A percentile compares a stretch with the other conserved stretches of the same genome.
phyloP scores from a whole-genome alignment of 1,284 basidiomycete genomes.

The Waitea zeae region DNA sequence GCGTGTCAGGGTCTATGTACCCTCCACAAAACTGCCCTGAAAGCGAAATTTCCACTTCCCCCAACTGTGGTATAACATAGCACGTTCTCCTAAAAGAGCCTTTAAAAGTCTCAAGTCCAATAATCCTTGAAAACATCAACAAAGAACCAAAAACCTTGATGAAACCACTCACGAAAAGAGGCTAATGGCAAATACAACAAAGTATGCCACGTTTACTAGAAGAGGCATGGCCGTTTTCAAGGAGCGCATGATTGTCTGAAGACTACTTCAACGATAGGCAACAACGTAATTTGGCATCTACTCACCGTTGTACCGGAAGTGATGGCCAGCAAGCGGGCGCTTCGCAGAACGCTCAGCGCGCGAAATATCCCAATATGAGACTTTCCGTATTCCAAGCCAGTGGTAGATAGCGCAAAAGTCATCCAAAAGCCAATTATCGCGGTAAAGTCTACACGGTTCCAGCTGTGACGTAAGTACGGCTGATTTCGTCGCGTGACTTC shows the following conservation, averaged over 20 bases:
- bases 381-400: constrained; percentile 44
- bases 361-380: constrained; percentile 80
- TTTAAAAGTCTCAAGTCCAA: constrained; percentile 82
- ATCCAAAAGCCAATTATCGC: constrained; percentile 78
- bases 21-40: constrained; percentile 60
- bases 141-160: constrained; percentile 3
- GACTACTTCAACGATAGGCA: neutral
- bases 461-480: constrained; percentile 86
- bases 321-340: constrained; percentile 70
- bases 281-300: too few relatives aligned
- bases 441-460: constrained; percentile 84
- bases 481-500: constrained; percentile 42
- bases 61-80: constrained; percentile 30
- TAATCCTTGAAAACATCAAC: constrained; percentile 41
- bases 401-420: constrained; percentile 50
- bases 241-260: constrained; percentile 81
- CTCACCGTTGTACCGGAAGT: constrained; percentile 83
- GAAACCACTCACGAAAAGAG: constrained; percentile 61
- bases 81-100: constrained; percentile 65
- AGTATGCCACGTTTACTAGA: constrained; percentile 79
- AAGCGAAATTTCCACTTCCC: constrained; percentile 28
- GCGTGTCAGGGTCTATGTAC: constrained; percentile 40
- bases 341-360: constrained; percentile 78
- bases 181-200: constrained; percentile 80
- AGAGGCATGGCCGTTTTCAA: constrained; percentile 84